Evolutionary conservation across 1,284 basidiomycete genomes (phyloP), one percentile per base, ranked within the genome.

Genomic region (Xanthoconium separans): DNA sequence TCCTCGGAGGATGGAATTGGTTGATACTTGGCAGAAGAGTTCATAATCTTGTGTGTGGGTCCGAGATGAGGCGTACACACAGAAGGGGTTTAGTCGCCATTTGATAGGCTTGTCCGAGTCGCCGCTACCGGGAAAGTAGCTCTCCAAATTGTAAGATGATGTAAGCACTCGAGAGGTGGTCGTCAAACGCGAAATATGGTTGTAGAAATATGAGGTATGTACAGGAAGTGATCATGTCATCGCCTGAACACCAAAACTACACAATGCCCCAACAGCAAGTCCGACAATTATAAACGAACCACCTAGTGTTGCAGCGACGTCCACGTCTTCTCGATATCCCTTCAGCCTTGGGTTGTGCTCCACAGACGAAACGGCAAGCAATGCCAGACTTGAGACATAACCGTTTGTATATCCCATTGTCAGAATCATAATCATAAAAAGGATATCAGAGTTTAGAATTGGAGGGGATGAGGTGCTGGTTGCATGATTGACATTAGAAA

Each of bases 301-400:
- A 47, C 42, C 50, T 31, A 51, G 11, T 11, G 33, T 47, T 2
- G 50, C 50, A 8, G 33, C 47, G 15, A 42, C 27, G 16, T 50
- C 47, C 18, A 53, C 51, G 24, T 53, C 24, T 30, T 50, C 47
- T 4, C 33, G 24, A 10, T 37, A 36, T 4, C 46, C 47, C 18
- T 51, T 37, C 3, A 50, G 11, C 9, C 46, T 15, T 12, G 47
- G 51, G 20, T 53, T 53, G n/a, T 51, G 40, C 40, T 53, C 47
- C 31, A 50, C 6, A 2, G 51, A 50, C 6, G 51, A 50, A n/a
- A 42, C 31, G 2, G 40, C 30, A 20, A 50, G 22, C 2, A 52
- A 6, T 12, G 24, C 31, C 0, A 53, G 9, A 1, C 31, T n/a
- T 6, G 30, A 15, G 22, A 53, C 46, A 16, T 50, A 42, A 31